phyloP scores from a whole-genome alignment of 1,284 basidiomycete genomes.

The Afroboletus lepidellus region DNA sequence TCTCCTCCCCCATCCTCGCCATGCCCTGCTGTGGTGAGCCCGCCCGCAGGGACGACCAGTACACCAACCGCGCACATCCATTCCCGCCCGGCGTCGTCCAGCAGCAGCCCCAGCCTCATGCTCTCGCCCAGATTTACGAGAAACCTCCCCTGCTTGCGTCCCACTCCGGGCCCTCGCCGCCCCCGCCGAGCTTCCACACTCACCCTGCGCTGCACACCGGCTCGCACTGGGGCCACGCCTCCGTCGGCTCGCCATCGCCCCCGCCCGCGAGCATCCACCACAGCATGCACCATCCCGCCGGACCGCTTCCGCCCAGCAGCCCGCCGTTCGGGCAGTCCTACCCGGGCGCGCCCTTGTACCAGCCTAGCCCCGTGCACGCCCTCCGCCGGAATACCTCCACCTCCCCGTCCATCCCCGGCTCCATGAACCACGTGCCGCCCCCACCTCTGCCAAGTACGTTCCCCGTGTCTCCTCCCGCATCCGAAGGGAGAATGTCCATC shows the following conservation, averaged over 20 bases:
- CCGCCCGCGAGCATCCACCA: slow-evolving; percentile 20
- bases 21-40: slow-evolving; percentile 63
- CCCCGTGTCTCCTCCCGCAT: no score
- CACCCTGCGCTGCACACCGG: slow-evolving; percentile 13
- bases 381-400: slow-evolving; percentile 28
- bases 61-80: slow-evolving; percentile 33
- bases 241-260: slow-evolving; percentile 32
- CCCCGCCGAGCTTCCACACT: slow-evolving; percentile 22
- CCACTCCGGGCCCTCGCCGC: slow-evolving; percentile 27
- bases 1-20: slow-evolving; percentile 11
- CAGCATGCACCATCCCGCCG: background rate
- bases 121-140: slow-evolving; percentile 27
- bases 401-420: slow-evolving; percentile 19
- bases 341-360: slow-evolving; percentile 21
- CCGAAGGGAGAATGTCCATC: slow-evolving; percentile 69
- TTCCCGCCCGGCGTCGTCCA: slow-evolving; percentile 34
- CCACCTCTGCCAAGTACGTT: background rate
- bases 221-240: slow-evolving; percentile 32
- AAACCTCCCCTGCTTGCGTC: slow-evolving; percentile 22
- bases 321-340: background rate
- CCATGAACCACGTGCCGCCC: slow-evolving; percentile 2
- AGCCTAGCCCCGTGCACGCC: slow-evolving; percentile 38
- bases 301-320: background rate
- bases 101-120: slow-evolving; percentile 51
- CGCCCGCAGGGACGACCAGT: slow-evolving; percentile 33